These are phyloP conservation scores for Rhynchosporium agropyri DNA, from an alignment of 2,329 filamentous ascomycete species.

Conservation along the genomic window DNA sequence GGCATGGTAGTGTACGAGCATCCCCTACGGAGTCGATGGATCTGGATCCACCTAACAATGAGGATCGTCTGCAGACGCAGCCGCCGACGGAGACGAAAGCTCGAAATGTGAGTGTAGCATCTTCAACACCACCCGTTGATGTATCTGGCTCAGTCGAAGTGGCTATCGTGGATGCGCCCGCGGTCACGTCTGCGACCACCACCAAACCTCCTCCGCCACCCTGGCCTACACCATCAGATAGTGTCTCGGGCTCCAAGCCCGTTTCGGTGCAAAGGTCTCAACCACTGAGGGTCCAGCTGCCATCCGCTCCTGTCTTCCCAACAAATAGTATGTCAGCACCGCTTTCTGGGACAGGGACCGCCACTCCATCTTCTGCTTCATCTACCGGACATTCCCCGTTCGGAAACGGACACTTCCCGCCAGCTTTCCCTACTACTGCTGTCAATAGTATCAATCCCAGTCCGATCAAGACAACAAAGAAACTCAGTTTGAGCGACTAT, in stretches of 20 bases:
- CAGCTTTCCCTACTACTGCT: slow-evolving; percentile 48
- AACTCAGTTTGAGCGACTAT: slow-evolving; percentile 68
- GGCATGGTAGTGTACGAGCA: slow-evolving; percentile 21
- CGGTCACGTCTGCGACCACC: slow-evolving; percentile 26
- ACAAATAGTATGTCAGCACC: slow-evolving; percentile 43
- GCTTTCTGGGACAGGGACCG: slow-evolving; percentile 39
- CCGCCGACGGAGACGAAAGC: slow-evolving; percentile 34
- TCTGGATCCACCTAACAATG: slow-evolving; percentile 28
- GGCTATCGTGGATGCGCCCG: slow-evolving; percentile 37
- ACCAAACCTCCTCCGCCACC: slow-evolving; percentile 41
- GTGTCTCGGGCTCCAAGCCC: slow-evolving; percentile 8
- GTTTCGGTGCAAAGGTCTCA: slow-evolving; percentile 28
- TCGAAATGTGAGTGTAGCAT: slow-evolving; percentile 36
- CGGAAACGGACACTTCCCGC: slow-evolving; percentile 46
- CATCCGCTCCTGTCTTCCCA: slow-evolving; percentile 55
- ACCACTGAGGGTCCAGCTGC: slow-evolving; percentile 53
- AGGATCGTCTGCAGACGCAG: slow-evolving; percentile 26
- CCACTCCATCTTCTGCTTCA: slow-evolving; percentile 53
- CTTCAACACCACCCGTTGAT: slow-evolving; percentile 37
- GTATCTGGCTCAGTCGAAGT: slow-evolving; percentile 31
- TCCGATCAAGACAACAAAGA: slow-evolving; percentile 61
- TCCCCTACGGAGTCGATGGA: slow-evolving; percentile 36
- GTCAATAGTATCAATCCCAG: slow-evolving; percentile 55
- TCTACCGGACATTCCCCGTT: slow-evolving; percentile 55
- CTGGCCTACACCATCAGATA: slow-evolving; percentile 33